Evolutionary conservation across 2,329 filamentous ascomycete species (phyloP).

Genomic region (Claviceps sp.): DNA sequence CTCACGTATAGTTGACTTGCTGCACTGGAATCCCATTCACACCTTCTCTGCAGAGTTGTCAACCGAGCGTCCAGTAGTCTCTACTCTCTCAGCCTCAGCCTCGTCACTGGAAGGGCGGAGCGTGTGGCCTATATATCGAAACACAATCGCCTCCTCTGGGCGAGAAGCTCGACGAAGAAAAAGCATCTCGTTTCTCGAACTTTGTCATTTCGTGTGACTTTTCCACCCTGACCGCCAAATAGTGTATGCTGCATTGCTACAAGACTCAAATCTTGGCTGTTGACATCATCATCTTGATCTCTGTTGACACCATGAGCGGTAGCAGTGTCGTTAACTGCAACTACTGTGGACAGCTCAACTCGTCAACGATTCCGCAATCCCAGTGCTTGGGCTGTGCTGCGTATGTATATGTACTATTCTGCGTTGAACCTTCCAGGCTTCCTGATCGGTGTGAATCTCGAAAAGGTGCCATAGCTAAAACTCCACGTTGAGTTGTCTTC

Average conservation of each 20-base stretch:
- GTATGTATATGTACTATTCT: conserved; percentile 3
- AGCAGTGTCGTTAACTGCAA: conserved; percentile 5
- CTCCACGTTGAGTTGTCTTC: neutral
- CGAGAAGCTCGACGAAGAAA: neutral
- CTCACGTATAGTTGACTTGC: neutral
- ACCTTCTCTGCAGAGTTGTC: neutral
- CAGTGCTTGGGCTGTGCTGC: conserved; percentile 11
- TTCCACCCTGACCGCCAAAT: neutral
- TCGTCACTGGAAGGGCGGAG: neutral
- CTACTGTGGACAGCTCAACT: conserved; percentile 9
- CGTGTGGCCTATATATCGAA: neutral
- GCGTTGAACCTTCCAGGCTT: neutral
- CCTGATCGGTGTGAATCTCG: neutral
- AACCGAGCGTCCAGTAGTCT: neutral
- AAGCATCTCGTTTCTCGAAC: neutral
- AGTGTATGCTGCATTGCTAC: neutral
- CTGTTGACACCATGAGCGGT: neutral
- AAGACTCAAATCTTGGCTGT: neutral
- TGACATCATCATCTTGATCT: neutral
- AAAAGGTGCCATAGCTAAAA: neutral
- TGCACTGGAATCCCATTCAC: neutral
- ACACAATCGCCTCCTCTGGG: neutral
- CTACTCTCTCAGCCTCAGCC: neutral
- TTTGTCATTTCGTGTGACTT: neutral
- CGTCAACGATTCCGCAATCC: conserved; percentile 7